Base-by-base conservation (phyloP, 1,284 basidiomycete species). In the Irpex lacteus region DNA sequence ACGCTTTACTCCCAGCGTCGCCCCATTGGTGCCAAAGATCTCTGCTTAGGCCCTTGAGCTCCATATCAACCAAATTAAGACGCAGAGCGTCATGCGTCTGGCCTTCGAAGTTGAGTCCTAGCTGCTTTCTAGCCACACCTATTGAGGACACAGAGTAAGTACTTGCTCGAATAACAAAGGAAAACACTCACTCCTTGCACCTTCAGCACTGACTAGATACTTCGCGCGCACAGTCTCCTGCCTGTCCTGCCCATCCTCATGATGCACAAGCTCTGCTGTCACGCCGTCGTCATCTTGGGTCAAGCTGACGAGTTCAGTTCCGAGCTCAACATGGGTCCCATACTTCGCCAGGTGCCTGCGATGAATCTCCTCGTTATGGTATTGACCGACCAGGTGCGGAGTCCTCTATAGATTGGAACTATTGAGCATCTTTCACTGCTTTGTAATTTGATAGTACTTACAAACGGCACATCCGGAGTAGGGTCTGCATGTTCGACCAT, bases 21-120 rank as follows among this genome's bases (percentile, higher is more conserved):
- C 66, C 66, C 66, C 63, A 69, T n/a, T 62, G 58, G 49, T 69
- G 66, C 69, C 68, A 70, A 52, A 69, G 67, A 13, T 68, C 64
- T 21, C 60, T 59, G 50, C 64, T 63, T 3, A 70, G 32, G 26
- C 67, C 68, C 21, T 65, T 54, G 21, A 68, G 61, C 26, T 67
- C 59, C 9, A 65, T 65, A 56, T 71, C 70, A 18, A 60, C 71
- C 26, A 66, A 50, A 1, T 68, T 53, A 58, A 70, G 60, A n/a
- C 60, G 62, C 6, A 71, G 68, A 4, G 55, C 60, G 19, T 69
- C 68, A 32, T 64, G 61, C 1, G 71, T 71, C 57, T 72, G 66
- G 1, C 71, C 71, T 9, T 68, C 6, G 60, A 72, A 73, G 3
- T 64, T 50, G 4, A 73, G 44, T 1, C 63, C 70, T 0, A 70